Evolutionary conservation across 2,329 filamentous ascomycete genomes (phyloP).

Genomic region (Claviceps capensis): DNA sequence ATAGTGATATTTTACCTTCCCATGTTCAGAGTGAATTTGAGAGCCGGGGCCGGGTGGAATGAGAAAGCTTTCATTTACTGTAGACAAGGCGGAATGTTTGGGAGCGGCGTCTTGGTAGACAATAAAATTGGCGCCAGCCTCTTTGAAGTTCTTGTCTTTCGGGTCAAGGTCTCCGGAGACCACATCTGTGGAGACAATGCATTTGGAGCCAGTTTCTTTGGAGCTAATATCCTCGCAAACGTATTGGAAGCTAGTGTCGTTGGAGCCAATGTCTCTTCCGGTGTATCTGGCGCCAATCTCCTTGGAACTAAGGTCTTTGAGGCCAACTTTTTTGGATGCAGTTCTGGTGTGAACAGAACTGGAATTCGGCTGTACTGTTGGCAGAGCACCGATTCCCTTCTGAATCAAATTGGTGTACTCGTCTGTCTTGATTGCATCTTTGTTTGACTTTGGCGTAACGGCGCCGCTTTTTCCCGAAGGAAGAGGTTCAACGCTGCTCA

Average conservation of each 20-base stretch:
- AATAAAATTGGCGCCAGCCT: no score
- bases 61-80: not conserved
- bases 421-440: not conserved
- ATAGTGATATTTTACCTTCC: not conserved
- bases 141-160: no score
- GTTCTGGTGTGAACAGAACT: not conserved
- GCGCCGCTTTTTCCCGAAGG: slow-evolving; percentile 4
- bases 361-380: not conserved
- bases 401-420: not conserved
- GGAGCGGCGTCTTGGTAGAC: no score
- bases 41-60: not conserved
- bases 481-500: slow-evolving; percentile 5
- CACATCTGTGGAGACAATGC: no score
- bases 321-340: no score
- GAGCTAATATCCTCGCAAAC: no score
- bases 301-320: no score
- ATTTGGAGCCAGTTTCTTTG: no score
- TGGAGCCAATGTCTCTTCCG: no score
- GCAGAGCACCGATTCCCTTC: not conserved
- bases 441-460: slow-evolving; percentile 4
- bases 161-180: no score
- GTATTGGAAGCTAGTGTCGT: no score
- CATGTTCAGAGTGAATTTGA: not conserved
- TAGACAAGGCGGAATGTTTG: not conserved
- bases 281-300: no score